phyloP scores from a whole-genome alignment of 2,329 filamentous ascomycete species.

The Capronia coronata region DNA sequence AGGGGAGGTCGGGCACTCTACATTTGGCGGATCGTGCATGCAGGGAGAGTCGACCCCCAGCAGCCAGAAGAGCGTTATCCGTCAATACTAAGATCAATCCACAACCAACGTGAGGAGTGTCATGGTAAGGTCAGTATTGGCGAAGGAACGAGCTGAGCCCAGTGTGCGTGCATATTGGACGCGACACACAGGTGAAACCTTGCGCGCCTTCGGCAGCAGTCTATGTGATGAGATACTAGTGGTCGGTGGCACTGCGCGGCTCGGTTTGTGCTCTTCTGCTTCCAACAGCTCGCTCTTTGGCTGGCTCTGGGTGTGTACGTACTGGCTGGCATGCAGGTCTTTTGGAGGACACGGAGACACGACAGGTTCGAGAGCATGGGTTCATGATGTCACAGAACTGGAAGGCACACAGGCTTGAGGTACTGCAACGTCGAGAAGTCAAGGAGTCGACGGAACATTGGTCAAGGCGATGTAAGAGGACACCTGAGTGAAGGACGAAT shows the following conservation, averaged over 20 bases:
- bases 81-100: too few species aligned
- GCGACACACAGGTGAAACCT: constrained; percentile 14
- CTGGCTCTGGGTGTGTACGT: neutral
- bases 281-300: neutral
- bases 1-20: neutral
- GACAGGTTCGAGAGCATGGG: neutral
- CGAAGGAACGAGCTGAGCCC: neutral
- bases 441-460: too few species aligned
- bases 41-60: neutral
- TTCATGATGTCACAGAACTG: neutral
- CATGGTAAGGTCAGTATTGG: neutral
- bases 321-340: neutral
- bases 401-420: too few species aligned
- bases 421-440: too few species aligned
- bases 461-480: too few species aligned
- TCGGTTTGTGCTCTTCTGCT: neutral
- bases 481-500: too few species aligned
- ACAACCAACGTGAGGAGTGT: too few species aligned
- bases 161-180: neutral
- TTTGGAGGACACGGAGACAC: neutral
- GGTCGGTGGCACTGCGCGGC: neutral
- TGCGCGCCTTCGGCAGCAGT: neutral
- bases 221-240: neutral
- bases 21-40: neutral
- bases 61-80: neutral